Conservation (phyloP, 306 rosid genomes). For the Rubus parviflorus region DNA sequence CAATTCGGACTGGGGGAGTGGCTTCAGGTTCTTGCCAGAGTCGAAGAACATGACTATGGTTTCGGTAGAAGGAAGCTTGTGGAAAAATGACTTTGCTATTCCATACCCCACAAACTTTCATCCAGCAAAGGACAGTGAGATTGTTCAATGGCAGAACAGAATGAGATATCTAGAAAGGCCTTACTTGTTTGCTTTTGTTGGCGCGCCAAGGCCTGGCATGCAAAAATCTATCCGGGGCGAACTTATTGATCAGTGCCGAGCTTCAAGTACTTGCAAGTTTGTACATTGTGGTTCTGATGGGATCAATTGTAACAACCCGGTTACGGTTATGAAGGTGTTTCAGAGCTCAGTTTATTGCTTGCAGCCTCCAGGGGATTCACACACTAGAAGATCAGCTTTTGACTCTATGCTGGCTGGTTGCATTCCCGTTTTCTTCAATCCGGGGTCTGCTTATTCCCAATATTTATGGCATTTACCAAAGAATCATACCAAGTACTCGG, state of each 20-base stretch:
- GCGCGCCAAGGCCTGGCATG: constrained; percentile 75
- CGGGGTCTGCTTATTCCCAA: constrained; percentile 85
- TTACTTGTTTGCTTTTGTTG: constrained; percentile 58
- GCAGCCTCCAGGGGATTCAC: constrained; percentile 91
- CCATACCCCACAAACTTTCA: constrained; percentile 91
- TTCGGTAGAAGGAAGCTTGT: constrained; percentile 75
- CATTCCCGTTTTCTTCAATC: constrained; percentile 88
- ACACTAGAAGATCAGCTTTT: constrained; percentile 85
- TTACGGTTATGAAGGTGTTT: constrained; percentile 55
- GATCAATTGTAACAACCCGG: constrained; percentile 62
- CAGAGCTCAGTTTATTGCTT: constrained; percentile 63
- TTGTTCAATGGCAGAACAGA: constrained; percentile 53
- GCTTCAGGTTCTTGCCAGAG: constrained; percentile 66
- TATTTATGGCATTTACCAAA: constrained; percentile 72
- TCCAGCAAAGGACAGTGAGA: constrained; percentile 41
- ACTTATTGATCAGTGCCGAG: constrained; percentile 57
- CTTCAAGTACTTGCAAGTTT: constrained; percentile 52
- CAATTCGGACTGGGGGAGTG: constrained; percentile 75
- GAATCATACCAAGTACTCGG: constrained; percentile 59
- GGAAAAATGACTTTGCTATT: constrained; percentile 82
- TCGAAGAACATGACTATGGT: constrained; percentile 81
- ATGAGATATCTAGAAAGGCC: constrained; percentile 44
- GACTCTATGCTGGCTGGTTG: constrained; percentile 89
- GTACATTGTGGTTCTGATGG: constrained; percentile 56
- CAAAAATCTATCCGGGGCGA: constrained; percentile 52